Evolutionary conservation across 2,329 filamentous ascomycete species (phyloP).

Genomic region (Calonectria henricotiae): DNA sequence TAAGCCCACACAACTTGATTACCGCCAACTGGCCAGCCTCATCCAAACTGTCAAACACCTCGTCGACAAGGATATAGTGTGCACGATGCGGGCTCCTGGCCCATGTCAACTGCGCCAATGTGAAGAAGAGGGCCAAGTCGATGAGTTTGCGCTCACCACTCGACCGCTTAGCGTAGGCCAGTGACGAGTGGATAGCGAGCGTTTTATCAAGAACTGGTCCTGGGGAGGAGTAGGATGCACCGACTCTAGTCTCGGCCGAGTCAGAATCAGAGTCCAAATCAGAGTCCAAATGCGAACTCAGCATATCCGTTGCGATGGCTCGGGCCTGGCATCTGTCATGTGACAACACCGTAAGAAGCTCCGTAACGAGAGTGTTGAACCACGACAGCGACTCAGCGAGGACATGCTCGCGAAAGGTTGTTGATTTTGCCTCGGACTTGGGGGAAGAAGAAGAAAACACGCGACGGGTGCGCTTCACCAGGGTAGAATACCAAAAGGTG

Average conservation of each 20-base stretch:
- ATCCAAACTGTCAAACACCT: slow-evolving; percentile 47
- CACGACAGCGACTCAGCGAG: slow-evolving; percentile 41
- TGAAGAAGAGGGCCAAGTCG: slow-evolving; percentile 47
- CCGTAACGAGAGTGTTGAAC: slow-evolving; percentile 40
- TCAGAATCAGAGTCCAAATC: slow-evolving; percentile 25
- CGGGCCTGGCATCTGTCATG: slow-evolving; percentile 40
- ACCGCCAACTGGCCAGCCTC: slow-evolving; percentile 42
- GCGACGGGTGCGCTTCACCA: slow-evolving; percentile 38
- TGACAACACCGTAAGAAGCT: slow-evolving; percentile 40
- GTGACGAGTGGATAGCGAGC: slow-evolving; percentile 36
- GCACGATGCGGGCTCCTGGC: slow-evolving; percentile 43
- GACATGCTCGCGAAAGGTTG: slow-evolving; percentile 41
- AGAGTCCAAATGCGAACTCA: slow-evolving; percentile 36
- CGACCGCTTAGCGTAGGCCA: slow-evolving; percentile 44
- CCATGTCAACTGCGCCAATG: slow-evolving; percentile 40
- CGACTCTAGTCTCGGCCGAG: background rate
- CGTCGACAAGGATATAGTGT: slow-evolving; percentile 46
- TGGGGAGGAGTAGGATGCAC: slow-evolving; percentile 1
- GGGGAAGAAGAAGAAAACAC: slow-evolving; percentile 33
- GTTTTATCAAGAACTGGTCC: slow-evolving; percentile 34
- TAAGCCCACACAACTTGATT: slow-evolving; percentile 40
- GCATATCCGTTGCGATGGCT: slow-evolving; percentile 42
- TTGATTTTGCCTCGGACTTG: slow-evolving; percentile 13
- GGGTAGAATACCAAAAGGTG: slow-evolving; percentile 41
- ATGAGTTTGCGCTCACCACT: slow-evolving; percentile 46